phyloP scores from a whole-genome alignment of 2,329 filamentous ascomycete genomes.

The Trichoderma polysporum region DNA sequence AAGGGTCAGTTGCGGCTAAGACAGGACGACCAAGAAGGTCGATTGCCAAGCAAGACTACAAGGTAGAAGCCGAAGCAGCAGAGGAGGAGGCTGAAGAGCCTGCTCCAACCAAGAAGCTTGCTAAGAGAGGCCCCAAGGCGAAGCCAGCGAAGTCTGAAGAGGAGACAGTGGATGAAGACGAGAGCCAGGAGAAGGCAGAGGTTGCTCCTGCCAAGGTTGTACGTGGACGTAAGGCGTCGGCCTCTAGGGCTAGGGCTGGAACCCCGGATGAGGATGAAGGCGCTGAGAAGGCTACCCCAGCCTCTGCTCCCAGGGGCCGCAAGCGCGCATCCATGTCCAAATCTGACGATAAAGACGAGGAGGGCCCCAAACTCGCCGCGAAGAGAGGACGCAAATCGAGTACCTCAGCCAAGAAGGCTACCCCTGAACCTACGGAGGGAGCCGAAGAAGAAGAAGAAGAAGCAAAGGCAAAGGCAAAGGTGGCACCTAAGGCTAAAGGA shows the following conservation, averaged over 20 bases:
- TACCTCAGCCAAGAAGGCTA: neutral
- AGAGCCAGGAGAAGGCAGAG: conserved; percentile 26
- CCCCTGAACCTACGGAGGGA: conserved; percentile 1
- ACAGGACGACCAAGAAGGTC: conserved; percentile 19
- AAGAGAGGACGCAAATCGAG: conserved; percentile 31
- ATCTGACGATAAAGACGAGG: conserved; percentile 25
- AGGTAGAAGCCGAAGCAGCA: neutral
- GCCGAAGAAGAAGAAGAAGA: conserved; percentile 4
- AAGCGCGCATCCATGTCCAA: conserved; percentile 22
- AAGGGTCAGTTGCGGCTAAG: neutral
- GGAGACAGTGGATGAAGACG: conserved; percentile 23
- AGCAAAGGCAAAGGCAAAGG: neutral
- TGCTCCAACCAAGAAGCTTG: conserved; percentile 16
- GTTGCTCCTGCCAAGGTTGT: conserved; percentile 16
- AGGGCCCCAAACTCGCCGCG: conserved; percentile 23
- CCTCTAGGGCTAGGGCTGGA: conserved; percentile 21
- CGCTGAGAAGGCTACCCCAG: conserved; percentile 15
- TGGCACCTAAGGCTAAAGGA: conserved; percentile 3
- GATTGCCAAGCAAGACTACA: neutral
- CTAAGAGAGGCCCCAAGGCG: conserved; percentile 21
- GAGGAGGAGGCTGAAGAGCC: conserved; percentile 22
- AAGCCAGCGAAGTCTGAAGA: conserved; percentile 3
- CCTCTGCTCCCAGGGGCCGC: conserved; percentile 18
- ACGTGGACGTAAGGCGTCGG: conserved; percentile 1
- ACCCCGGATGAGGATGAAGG: conserved; percentile 23